Conservation (phyloP, 257 asterid species). For the Cruciata laevipes region DNA sequence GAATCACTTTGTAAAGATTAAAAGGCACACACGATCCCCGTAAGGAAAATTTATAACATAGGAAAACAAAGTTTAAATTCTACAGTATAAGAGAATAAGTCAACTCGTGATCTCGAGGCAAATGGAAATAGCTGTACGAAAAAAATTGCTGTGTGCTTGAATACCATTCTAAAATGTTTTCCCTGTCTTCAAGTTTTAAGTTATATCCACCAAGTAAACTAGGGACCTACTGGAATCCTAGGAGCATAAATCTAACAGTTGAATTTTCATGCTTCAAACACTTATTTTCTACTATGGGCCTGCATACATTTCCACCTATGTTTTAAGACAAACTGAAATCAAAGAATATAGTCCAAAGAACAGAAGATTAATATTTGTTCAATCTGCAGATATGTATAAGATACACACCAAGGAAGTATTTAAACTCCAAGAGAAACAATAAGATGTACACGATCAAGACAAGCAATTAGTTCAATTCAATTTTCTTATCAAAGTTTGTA, state of each 20-base stretch:
- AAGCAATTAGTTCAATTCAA: not conserved
- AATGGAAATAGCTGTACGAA: not conserved
- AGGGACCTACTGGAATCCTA: not conserved
- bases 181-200: not conserved
- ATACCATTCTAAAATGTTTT: not conserved
- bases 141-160: not conserved
- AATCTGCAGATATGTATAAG: not conserved
- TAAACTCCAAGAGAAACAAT: not conserved
- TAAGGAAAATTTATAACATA: too few relatives aligned
- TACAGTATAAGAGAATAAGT: too few relatives aligned
- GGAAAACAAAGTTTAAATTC: too few relatives aligned
- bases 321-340: not conserved
- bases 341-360: too few relatives aligned
- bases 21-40: not conserved
- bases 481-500: not conserved
- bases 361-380: not conserved
- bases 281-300: not conserved
- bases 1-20: not conserved
- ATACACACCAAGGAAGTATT: not conserved
- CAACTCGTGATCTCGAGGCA: not conserved
- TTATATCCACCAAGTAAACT: not conserved
- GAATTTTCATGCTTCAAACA: not conserved
- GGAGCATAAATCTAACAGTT: not conserved
- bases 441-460: not conserved
- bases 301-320: not conserved